phyloP scores from a whole-genome alignment of 345 rosid genomes.

The Rhizophora apiculata region DNA sequence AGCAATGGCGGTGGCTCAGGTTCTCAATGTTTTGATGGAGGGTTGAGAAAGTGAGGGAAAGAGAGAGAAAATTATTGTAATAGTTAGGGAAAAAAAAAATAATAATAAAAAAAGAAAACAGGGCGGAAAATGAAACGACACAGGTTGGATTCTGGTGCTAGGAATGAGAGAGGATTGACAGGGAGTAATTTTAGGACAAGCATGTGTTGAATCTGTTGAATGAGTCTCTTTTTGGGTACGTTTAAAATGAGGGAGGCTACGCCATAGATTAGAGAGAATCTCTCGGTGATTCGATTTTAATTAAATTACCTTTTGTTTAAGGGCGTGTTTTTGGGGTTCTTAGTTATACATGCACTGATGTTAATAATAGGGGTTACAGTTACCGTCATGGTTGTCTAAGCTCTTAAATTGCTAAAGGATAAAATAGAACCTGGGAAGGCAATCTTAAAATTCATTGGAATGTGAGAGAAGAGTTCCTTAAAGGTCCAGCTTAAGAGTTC shows the following conservation, averaged over 20 bases:
- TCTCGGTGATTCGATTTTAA: conserved; percentile 8
- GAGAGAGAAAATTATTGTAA: conserved; percentile 29
- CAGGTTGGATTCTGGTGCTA: conserved; percentile 23
- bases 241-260: conserved; percentile 4
- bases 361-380: too few relatives aligned
- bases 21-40: not conserved
- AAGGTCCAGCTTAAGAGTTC: too few relatives aligned
- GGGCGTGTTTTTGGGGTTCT: too few relatives aligned
- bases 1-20: not conserved
- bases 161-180: conserved; percentile 9
- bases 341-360: too few relatives aligned
- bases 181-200: conserved; percentile 22
- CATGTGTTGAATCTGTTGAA: conserved; percentile 9
- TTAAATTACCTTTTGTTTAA: not conserved
- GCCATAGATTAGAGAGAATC: conserved; percentile 9
- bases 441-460: too few relatives aligned
- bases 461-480: too few relatives aligned
- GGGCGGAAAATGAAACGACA: conserved; percentile 18
- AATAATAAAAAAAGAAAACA: conserved; percentile 6
- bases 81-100: conserved; percentile 3
- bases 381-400: too few relatives aligned
- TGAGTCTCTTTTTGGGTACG: not conserved
- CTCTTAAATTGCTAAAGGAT: too few relatives aligned
- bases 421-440: too few relatives aligned
- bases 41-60: not conserved